A percentile compares a stretch with the other conserved stretches of the same genome.
These are phyloP conservation scores for Helicostylum pulchrum DNA, from an alignment of 192 early-diverging fungal genomes.

Conservation along the genomic window DNA sequence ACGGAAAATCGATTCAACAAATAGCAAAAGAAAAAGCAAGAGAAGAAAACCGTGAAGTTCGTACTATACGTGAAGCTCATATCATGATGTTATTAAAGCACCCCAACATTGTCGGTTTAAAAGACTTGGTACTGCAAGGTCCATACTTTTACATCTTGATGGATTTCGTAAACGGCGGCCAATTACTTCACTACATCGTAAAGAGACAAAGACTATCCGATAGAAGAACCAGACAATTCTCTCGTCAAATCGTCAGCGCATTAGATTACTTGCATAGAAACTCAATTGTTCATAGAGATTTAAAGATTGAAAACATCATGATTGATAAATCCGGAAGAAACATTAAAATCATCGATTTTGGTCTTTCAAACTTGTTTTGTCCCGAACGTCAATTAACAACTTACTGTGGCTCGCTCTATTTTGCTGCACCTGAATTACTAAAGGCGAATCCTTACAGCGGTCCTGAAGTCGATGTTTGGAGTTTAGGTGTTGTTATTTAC, in stretches of 20 bases:
- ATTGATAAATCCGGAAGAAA: conserved; percentile 56
- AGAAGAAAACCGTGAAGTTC: conserved; percentile 55
- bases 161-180: conserved; percentile 78
- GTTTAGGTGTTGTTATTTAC: conserved; percentile 82
- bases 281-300: conserved; percentile 67
- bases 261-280: conserved; percentile 57
- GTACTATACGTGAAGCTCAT: conserved; percentile 67
- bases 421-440: conserved; percentile 84
- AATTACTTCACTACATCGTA: conserved; percentile 82
- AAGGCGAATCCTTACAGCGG: conserved; percentile 77
- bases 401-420: conserved; percentile 70
- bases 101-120: conserved; percentile 78
- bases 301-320: conserved; percentile 86
- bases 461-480: conserved; percentile 89
- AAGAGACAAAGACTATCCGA: conserved; percentile 76
- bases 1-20: conserved; percentile 22
- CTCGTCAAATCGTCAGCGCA: conserved; percentile 73
- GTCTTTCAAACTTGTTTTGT: conserved; percentile 72
- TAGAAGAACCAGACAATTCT: conserved; percentile 69
- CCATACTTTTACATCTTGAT: conserved; percentile 76
- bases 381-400: conserved; percentile 54
- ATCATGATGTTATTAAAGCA: conserved; percentile 79
- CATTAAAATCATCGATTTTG: conserved; percentile 89
- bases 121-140: conserved; percentile 62
- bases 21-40: conserved; percentile 32